These are phyloP conservation scores for Pholiota adiposa DNA, from an alignment of 1,284 basidiomycete species.

Conservation along the genomic window DNA sequence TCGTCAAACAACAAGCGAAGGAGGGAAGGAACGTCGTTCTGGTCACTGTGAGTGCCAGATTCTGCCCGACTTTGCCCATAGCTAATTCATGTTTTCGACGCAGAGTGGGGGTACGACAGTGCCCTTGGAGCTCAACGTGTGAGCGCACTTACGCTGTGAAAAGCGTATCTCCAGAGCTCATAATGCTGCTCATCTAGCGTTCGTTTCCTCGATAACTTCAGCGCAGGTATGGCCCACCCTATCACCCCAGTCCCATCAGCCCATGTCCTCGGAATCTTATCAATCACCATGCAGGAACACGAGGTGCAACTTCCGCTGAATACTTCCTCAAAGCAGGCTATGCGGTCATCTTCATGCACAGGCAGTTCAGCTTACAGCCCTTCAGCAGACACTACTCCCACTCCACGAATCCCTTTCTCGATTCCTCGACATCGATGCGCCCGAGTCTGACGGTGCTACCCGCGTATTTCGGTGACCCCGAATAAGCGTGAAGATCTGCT, in stretches of 20 bases:
- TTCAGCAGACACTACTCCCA: constrained; percentile 98
- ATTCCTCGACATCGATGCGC: constrained; percentile 81
- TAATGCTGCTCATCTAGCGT: constrained; percentile 62
- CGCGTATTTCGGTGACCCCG: constrained; percentile 67
- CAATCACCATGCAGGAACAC: constrained; percentile 65
- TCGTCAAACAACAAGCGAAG: constrained; percentile 71
- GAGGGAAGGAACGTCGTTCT: constrained; percentile 83
- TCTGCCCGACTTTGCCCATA: not conserved
- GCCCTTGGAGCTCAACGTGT: constrained; percentile 96
- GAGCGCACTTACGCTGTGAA: constrained; percentile 44
- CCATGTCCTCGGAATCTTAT: constrained; percentile 9
- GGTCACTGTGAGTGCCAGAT: constrained; percentile 76
- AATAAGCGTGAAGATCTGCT: constrained; percentile 70
- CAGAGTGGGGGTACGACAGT: constrained; percentile 97
- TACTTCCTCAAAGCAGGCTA: constrained; percentile 95
- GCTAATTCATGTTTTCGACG: constrained; percentile 8
- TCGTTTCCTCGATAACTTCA: constrained; percentile 98
- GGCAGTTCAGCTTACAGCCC: constrained; percentile 96
- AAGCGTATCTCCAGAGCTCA: constrained; percentile 25
- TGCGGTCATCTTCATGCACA: constrained; percentile 98
- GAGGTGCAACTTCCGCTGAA: constrained; percentile 97
- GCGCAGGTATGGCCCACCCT: constrained; percentile 74
- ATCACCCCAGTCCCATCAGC: not conserved
- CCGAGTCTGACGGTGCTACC: constrained; percentile 27
- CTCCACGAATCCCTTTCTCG: constrained; percentile 96